Base-by-base conservation (phyloP, 1,284 basidiomycete species). In the Sporisorium iseilematis-ciliati region DNA sequence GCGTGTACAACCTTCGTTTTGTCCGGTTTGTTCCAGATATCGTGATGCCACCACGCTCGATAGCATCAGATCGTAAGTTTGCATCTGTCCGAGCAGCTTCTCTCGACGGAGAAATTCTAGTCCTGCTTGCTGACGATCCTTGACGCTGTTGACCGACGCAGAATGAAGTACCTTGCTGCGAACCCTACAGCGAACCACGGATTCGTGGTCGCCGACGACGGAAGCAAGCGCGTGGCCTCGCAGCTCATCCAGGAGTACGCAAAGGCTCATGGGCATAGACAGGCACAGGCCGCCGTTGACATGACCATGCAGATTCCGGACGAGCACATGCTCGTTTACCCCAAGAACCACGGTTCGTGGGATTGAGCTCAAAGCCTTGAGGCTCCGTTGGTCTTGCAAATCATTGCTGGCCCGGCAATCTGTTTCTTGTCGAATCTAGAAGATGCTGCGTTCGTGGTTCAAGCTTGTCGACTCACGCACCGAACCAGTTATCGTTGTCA, bases 201-300 rank as follows among this genome's bases (percentile, higher is more conserved):
- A 0, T 18, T 33, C 18, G 8, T 20, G 29, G 31, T 21, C 2
- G 11, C 10, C 0, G 55, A 33, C 14, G 18, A 11, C 14, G 45
- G 14, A 3, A 33, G 6, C 26, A 23, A 56, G 14, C 3, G 8
- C 8, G 25, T 45, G 2, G 54, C 26, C 10, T 4, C 23, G 2
- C 4, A 23, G 18, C 42, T 56, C 7, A 43, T 56, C 54, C 16
- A 18, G 18, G 25, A 21, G 18, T 56, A 56, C 42, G 42, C 54
- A 5, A 4, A 33, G 20, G 29, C 5, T 21, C 41, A 25, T 16
- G 25, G 45, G 1, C 6, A 11, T 5, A 26, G 18, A 18, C 16
- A 35, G 3, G n/a, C n/a, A n/a, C 20, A 21, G 5, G 42, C 42
- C 20, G 20, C 11, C 25, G 7, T 11, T 45, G 21, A 23, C 21